Conservation (phyloP, 176 grass and related monocot species). For the Oryza punctata region DNA sequence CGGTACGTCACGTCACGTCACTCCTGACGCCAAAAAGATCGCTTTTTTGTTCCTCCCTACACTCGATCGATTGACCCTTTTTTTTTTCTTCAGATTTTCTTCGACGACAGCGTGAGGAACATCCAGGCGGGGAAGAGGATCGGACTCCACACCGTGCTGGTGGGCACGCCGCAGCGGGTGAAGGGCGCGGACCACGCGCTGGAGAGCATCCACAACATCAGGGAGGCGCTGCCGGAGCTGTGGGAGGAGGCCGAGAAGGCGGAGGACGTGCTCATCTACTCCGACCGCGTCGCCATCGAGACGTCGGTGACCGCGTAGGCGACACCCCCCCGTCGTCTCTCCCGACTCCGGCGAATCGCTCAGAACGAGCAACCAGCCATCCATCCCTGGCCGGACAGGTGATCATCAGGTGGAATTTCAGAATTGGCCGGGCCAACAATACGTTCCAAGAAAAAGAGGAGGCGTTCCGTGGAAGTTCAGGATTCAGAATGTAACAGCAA, state of each 20-base stretch:
- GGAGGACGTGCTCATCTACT: conserved; percentile 62
- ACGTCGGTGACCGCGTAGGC: conserved; percentile 82
- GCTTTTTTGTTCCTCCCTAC: background rate
- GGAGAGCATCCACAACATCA: conserved; percentile 95
- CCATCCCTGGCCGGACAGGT: conserved; percentile 8
- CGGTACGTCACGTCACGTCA: conserved; percentile 45
- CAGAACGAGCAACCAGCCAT: conserved; percentile 8
- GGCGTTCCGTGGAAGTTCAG: background rate
- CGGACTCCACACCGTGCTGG: conserved; percentile 90
- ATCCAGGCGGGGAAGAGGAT: conserved; percentile 83
- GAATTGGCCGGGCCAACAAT: conserved; percentile 2
- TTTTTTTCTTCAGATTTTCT: conserved; percentile 76
- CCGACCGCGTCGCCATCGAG: conserved; percentile 72
- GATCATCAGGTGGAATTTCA: conserved; percentile 41
- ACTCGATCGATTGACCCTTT: background rate
- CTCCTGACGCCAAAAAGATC: background rate
- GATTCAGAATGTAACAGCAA: conserved; percentile 32
- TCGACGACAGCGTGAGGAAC: conserved; percentile 94
- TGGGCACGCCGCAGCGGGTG: conserved; percentile 69
- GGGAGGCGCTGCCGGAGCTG: conserved; percentile 82
- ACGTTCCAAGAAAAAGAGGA: conserved; percentile 26
- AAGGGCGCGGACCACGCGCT: conserved; percentile 85
- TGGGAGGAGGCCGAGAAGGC: conserved; percentile 87
- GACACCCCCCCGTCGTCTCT: background rate
- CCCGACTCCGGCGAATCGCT: conserved; percentile 24